Conservation (phyloP, 2,329 filamentous ascomycete genomes). For the Neopestalotiopsis sp. region DNA sequence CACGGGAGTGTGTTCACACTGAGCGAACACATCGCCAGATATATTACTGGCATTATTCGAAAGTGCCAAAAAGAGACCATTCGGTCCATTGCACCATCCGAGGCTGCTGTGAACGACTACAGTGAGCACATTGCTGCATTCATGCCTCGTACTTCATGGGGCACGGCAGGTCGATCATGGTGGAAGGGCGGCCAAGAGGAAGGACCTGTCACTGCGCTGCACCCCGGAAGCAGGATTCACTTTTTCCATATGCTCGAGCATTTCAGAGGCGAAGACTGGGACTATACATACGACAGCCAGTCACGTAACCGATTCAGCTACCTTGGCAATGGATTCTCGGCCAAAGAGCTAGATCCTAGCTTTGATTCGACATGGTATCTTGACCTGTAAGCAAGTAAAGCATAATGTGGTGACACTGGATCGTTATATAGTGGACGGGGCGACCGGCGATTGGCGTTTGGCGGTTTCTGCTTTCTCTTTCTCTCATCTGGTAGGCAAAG, state of each 20-base stretch:
- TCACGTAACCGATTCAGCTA: slow-evolving; percentile 54
- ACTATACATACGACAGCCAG: slow-evolving; percentile 49
- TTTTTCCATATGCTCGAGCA: slow-evolving; percentile 58
- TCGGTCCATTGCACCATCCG: slow-evolving; percentile 48
- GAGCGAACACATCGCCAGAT: slow-evolving; percentile 55
- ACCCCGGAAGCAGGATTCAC: slow-evolving; percentile 56
- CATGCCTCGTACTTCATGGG: slow-evolving; percentile 60
- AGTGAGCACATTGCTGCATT: slow-evolving; percentile 52
- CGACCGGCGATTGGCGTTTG: background rate
- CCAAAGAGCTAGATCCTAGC: slow-evolving; percentile 44
- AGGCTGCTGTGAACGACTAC: slow-evolving; percentile 55
- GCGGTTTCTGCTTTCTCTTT: background rate
- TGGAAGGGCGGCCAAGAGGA: slow-evolving; percentile 51
- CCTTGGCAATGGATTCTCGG: slow-evolving; percentile 58
- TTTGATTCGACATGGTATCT: slow-evolving; percentile 51
- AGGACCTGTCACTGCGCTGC: slow-evolving; percentile 53
- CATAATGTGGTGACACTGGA: background rate
- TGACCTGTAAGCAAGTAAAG: slow-evolving; percentile 24
- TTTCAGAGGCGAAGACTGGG: slow-evolving; percentile 58
- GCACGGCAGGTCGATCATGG: slow-evolving; percentile 53
- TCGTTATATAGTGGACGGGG: background rate
- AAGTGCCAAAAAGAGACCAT: slow-evolving; percentile 58
- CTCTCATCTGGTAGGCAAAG: background rate
- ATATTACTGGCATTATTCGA: slow-evolving; percentile 52
- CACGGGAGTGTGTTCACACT: slow-evolving; percentile 57